Base-by-base conservation (phyloP, 148 eudicot genomes). In the Tetragonia tetragonoides region DNA sequence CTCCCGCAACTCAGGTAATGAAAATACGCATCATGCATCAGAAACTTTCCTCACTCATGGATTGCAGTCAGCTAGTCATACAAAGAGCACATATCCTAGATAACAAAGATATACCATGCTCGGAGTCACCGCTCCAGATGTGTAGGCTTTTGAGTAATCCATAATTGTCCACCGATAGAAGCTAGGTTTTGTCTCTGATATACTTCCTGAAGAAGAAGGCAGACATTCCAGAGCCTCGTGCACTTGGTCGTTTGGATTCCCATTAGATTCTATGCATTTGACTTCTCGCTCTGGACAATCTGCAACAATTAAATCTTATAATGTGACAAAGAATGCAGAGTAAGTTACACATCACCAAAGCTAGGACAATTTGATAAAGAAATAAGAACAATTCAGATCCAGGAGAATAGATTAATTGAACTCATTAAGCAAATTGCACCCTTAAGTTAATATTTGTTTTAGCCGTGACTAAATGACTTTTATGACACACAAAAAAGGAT, bases 121-220 rank as follows among this genome's bases (percentile, higher is more conserved):
- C 46, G 99, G 97, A 82, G 97, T 95, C 18, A 86, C 53, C 63
- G 77, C 83, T 82, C 91, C 84, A 34, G 95, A 91, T 49, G 53
- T 79, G 77, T 90, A 95, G 47, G 97, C 99, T 83, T 74, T 87
- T 66, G 97, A 86, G 76, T 91, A 95, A 74, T 95, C 99, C 84
- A 87, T 44, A 77, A 93, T 86, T 51, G 97, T 93, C 93, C 97
- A 86, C 20, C 89, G 87, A 20, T 64, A 80, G 77, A 95, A 93
- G 82, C 83, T 60, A 63, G 75, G 78, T 59, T 88, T 77, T 69
- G 83, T 66, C 82, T 42, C 85, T 24, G 40, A 64, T 62, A 11
- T 77, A 62, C 34, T 78, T 62, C 74, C 88, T 16, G 82, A 69
- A 54, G 81, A 74, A 34, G 79, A 82, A 73, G 83, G 82, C 61